A percentile compares a stretch with the other conserved stretches of the same genome.
These are phyloP conservation scores for Cladosporium sp. DNA, from an alignment of 2,329 filamentous ascomycete genomes.

Conservation along the genomic window DNA sequence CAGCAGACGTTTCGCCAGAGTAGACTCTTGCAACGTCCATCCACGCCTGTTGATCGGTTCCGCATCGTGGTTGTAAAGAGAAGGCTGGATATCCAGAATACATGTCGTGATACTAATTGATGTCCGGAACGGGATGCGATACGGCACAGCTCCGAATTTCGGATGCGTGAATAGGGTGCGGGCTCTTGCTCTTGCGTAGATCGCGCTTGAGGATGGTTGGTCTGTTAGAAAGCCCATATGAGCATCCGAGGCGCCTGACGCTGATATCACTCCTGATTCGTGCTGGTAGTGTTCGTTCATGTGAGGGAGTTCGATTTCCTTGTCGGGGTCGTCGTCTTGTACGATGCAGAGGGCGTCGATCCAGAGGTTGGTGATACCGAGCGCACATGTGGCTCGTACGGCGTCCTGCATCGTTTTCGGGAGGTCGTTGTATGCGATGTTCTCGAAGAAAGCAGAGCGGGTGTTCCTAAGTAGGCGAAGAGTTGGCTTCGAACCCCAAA, in stretches of 20 bases:
- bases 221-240: neutral
- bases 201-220: neutral
- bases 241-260: neutral
- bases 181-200: neutral
- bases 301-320: neutral
- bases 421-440: neutral
- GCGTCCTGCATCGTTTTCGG: conserved; percentile 1
- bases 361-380: neutral
- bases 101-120: neutral
- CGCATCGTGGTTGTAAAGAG: neutral
- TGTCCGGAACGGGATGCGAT: neutral
- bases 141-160: neutral
- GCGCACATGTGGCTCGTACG: neutral
- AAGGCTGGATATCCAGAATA: neutral
- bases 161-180: neutral
- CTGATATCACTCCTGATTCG: neutral
- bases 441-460: neutral
- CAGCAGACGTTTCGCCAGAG: neutral
- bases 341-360: conserved; percentile 8
- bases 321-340: neutral
- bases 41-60: neutral
- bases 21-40: neutral
- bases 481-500: neutral
- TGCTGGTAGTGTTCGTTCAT: neutral
- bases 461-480: neutral